Base-by-base conservation (phyloP, 306 rosid genomes). In the Quercus rubra region DNA sequence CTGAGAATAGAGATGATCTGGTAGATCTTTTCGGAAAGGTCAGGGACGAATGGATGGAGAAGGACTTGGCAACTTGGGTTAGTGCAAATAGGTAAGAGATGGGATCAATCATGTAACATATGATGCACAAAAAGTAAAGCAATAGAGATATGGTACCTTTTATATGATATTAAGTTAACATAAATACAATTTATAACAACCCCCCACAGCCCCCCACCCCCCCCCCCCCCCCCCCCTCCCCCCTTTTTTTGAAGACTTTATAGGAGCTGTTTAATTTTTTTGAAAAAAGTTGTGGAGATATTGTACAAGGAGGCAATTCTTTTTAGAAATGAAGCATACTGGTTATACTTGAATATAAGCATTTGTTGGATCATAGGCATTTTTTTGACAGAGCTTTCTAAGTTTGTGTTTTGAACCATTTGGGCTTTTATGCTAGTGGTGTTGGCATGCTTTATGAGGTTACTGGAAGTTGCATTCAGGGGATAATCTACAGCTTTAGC, bases 41-140 rank as follows among this genome's bases (percentile, higher is more conserved):
- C 78, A 92, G 97, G 84, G 97, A 94, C 61, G 94, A 94, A 74
- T 92, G 98, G 98, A 77, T 94, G 78, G 92, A 89, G 79, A 87
- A 83, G 70, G 96, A 92, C 84, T 82, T 92, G 59, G 4, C 83
- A 74, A 80, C 92, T 78, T 94, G 97, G 98, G 90, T 92, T 74
- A 90, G 86, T 54, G 96, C 96, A 75, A 94, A 94, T 90, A 94
- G 98, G 98, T 92, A 78, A 46, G 78, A 77, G 69, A 55, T 69
- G 67, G 43, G 23, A 51, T 56, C 64, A 49, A 35, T 38, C 20
- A 77, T 71, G 41, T 56, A 12, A 72, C 63, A 78, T 69, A 20
- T 54, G 27, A 52, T 70, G 59, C 28, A 38, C 70, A 27, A 73
- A 62, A 70, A 38, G 41, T 69, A 74, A 52, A 75, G 38, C 5